Evolutionary conservation across 805 yeast genomes (phyloP), one percentile per base, ranked within the genome.

Genomic region (Zygoascus flipseniorum): DNA sequence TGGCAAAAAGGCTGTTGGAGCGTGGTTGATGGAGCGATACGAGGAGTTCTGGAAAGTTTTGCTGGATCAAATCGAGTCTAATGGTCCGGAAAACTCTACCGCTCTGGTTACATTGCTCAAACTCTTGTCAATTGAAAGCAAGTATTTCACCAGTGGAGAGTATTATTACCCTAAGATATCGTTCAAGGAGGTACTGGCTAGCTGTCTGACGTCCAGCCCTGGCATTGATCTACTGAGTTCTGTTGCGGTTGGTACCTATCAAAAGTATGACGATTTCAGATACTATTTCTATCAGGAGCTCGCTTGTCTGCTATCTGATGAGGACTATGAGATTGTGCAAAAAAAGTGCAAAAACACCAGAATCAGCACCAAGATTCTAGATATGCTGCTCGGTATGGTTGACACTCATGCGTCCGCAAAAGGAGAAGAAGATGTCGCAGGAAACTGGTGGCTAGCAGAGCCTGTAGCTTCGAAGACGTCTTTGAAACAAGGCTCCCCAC

Each of bases 261-360:
- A 63, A 31, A 74, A 75, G 59, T 79, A 77, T 66, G 86, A 86
- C 73, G 99, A 92, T 65, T 69, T 92, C 54, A 87, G 89, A 60
- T 88, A 74, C 64, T 86, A 83, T 63, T 83, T 87, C 59, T 81
- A 84, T 63, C 71, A 75, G 41, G 82, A 77, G 59, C 65, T 81
- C 20, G 72, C 75, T 16, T 61, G 71, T 4, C 65, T 72, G 8
- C 18, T 44, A 13, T 14, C 31, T n/a, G 35, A 62, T 68, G 23
- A 69, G 43, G 49, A 20, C 16, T 42, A 18, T 42, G 23, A 19
- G 8, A 23, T 8, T 10, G 23, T 42, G 14, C 44, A 42, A 18
- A 19, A 42, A 8, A 42, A 19, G 26, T 42, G 44, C 20, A 42
- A 18, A 18, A 42, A 42, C 44, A 42, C 44, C 18, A 23, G 13